These are phyloP conservation scores for Thoreauomyces humboldtii DNA, from an alignment of 192 early-diverging fungal species.

Conservation along the genomic window DNA sequence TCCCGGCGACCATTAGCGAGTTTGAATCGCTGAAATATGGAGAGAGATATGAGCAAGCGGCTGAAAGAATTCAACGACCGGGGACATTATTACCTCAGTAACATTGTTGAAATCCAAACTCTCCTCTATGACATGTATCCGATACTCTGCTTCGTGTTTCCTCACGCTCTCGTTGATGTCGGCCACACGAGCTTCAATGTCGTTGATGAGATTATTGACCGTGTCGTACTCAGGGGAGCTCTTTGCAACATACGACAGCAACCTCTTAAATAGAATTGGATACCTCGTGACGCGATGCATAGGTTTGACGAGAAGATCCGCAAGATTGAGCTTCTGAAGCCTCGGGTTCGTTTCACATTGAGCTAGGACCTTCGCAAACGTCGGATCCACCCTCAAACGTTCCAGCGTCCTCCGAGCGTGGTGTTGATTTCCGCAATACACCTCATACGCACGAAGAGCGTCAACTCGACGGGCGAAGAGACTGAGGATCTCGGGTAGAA, in stretches of 20 bases:
- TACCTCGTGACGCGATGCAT: conserved; percentile 55
- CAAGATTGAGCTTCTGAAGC: conserved; percentile 40
- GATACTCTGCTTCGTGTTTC: conserved; percentile 37
- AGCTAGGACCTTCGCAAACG: conserved; percentile 28
- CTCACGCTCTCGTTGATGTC: conserved; percentile 46
- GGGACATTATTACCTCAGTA: conserved; percentile 42
- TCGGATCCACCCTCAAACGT: conserved; percentile 16
- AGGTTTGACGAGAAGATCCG: conserved; percentile 49
- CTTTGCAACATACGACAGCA: conserved; percentile 26
- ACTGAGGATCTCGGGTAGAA: conserved; percentile 3
- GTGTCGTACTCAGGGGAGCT: conserved; percentile 18
- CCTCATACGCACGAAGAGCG: conserved; percentile 31
- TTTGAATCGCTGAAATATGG: conserved; percentile 47
- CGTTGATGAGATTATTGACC: conserved; percentile 37
- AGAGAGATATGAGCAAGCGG: neutral
- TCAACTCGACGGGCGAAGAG: conserved; percentile 27
- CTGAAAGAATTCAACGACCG: neutral
- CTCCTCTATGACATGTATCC: conserved; percentile 50
- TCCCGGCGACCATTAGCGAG: conserved; percentile 46
- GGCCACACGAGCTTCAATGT: conserved; percentile 37
- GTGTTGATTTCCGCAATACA: conserved; percentile 50
- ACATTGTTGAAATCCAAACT: conserved; percentile 49
- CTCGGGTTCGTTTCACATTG: conserved; percentile 48
- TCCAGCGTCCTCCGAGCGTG: conserved; percentile 29
- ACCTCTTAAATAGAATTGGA: conserved; percentile 48